Evolutionary conservation across 768 basidiomycete species (phyloP).

Genomic region (Boletus fagicola): DNA sequence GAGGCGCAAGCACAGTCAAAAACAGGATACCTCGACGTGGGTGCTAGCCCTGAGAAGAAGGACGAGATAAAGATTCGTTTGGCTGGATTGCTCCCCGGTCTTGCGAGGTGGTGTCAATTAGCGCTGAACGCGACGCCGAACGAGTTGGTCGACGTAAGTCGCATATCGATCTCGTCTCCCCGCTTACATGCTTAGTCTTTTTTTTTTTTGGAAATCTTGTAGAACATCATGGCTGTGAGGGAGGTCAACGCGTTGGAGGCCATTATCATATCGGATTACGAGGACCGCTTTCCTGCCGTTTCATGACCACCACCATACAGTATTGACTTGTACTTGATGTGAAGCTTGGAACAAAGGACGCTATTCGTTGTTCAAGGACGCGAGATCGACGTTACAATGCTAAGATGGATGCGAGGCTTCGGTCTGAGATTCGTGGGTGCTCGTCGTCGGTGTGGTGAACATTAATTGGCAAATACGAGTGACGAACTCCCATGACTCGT

Average conservation of each 20-base stretch:
- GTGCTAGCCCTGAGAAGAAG: constrained; percentile 3
- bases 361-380: neutral
- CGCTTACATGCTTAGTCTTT: constrained; percentile 5
- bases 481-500: neutral
- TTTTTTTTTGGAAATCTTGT: neutral
- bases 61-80: constrained; percentile 59
- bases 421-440: neutral
- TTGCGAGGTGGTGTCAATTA: constrained; percentile 74
- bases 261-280: constrained; percentile 68
- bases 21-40: constrained; percentile 21
- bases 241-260: constrained; percentile 71
- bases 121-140: constrained; percentile 71
- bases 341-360: neutral
- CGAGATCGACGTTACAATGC: neutral
- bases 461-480: neutral
- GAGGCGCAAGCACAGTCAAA: constrained; percentile 9
- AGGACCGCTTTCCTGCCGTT: constrained; percentile 41
- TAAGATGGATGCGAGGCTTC: neutral
- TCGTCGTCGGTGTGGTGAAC: neutral
- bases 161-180: neutral
- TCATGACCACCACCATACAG: constrained; percentile 8
- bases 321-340: neutral
- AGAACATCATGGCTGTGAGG: constrained; percentile 61
- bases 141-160: constrained; percentile 78
- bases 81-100: constrained; percentile 76